Evolutionary conservation across 352 stramenopile species (phyloP).

Genomic region (Pythium dissotocum): DNA sequence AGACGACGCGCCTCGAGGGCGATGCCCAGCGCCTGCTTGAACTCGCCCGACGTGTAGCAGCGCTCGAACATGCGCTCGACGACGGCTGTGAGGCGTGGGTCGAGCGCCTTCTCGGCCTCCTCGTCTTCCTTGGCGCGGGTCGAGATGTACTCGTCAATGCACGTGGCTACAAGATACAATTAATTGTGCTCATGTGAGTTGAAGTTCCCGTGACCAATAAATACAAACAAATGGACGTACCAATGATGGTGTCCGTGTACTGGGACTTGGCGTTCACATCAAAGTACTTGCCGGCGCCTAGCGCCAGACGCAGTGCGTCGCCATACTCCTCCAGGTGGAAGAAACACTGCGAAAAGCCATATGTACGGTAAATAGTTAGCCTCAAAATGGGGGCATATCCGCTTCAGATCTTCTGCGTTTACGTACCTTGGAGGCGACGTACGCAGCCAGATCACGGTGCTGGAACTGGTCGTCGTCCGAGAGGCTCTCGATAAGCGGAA

Average conservation of each 20-base stretch:
- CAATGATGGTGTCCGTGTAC: slow-evolving; percentile 98
- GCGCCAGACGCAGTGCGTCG: slow-evolving; percentile 92
- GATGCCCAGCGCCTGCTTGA: slow-evolving; percentile 97
- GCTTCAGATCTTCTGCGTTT: background rate
- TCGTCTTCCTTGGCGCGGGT: slow-evolving; percentile 80
- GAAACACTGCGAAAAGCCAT: slow-evolving; percentile 78
- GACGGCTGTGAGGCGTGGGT: slow-evolving; percentile 93
- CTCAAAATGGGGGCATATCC: too few relatives aligned
- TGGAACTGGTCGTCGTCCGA: slow-evolving; percentile 92
- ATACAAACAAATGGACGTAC: slow-evolving; percentile 24
- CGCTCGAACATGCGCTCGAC: slow-evolving; percentile 98
- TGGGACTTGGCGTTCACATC: slow-evolving; percentile 92
- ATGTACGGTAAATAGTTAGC: background rate
- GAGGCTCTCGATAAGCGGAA: slow-evolving; percentile 93
- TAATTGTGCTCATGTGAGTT: background rate
- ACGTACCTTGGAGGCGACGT: slow-evolving; percentile 86
- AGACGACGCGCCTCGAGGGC: slow-evolving; percentile 94
- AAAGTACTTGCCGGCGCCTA: slow-evolving; percentile 95
- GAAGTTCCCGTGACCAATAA: background rate
- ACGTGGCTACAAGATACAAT: slow-evolving; percentile 58
- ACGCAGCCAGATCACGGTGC: slow-evolving; percentile 89
- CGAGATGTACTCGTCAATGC: slow-evolving; percentile 97
- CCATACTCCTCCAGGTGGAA: slow-evolving; percentile 99
- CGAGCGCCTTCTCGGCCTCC: slow-evolving; percentile 72
- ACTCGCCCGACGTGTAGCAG: slow-evolving; percentile 94